These are phyloP conservation scores for Emergomyces orientalis DNA, from an alignment of 2,329 filamentous ascomycete genomes.

Conservation along the genomic window DNA sequence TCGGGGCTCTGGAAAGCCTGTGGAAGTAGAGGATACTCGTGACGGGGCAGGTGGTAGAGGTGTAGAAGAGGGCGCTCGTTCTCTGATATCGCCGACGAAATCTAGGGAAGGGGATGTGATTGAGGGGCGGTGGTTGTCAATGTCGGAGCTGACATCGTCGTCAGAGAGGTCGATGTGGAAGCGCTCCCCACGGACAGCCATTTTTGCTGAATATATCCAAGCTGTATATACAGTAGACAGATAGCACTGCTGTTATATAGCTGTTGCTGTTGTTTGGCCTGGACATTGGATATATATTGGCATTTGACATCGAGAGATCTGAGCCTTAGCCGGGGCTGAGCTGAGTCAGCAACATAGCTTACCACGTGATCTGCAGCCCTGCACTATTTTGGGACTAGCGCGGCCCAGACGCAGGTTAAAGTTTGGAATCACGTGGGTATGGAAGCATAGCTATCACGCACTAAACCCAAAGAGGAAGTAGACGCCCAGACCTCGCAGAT, in stretches of 20 bases:
- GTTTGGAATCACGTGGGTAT: not conserved
- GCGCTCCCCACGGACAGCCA: conserved; percentile 50
- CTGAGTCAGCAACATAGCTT: not conserved
- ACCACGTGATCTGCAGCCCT: not conserved
- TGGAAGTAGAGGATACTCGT: conserved; percentile 53
- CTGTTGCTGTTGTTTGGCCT: not conserved
- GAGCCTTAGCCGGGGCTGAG: no score
- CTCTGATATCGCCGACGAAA: conserved; percentile 66
- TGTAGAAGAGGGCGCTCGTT: conserved; percentile 52
- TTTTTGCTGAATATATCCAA: conserved; percentile 16
- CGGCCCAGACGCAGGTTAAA: not conserved
- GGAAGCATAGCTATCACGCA: no score
- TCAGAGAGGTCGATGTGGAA: conserved; percentile 53
- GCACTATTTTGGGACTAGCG: not conserved
- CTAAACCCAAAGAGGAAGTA: not conserved
- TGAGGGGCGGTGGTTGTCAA: conserved; percentile 28
- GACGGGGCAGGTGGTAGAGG: conserved; percentile 33
- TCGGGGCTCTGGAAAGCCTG: conserved; percentile 83
- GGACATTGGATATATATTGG: no score
- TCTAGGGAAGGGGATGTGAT: conserved; percentile 23
- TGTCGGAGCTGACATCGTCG: conserved; percentile 31
- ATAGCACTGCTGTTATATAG: not conserved
- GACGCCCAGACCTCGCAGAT: not conserved
- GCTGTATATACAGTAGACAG: not conserved
- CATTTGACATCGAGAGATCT: no score